Evolutionary conservation across 345 rosid genomes (phyloP).

Genomic region (Eucalyptus rudis): DNA sequence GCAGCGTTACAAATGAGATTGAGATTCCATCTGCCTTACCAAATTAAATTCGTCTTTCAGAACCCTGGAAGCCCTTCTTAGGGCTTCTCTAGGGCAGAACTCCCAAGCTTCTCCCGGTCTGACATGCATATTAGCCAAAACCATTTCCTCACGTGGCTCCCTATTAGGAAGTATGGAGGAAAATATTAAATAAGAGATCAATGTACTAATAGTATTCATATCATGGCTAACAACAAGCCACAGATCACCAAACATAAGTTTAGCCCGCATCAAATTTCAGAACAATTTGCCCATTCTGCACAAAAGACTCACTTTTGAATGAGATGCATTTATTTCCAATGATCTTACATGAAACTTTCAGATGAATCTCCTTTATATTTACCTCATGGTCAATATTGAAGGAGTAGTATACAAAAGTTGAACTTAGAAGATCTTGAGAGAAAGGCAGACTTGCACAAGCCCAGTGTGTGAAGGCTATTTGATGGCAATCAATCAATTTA

Average conservation of each 20-base stretch:
- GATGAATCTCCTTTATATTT: not conserved
- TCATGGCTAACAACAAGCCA: not conserved
- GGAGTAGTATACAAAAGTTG: not conserved
- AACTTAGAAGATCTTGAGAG: not conserved
- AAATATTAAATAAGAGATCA: not conserved
- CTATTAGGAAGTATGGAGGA: slow-evolving; percentile 13
- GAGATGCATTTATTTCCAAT: not conserved
- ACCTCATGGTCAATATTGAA: not conserved
- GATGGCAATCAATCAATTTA: not conserved
- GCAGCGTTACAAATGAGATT: not conserved
- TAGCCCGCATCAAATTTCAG: not conserved
- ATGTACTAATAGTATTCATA: not conserved
- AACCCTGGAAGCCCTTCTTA: slow-evolving; percentile 53
- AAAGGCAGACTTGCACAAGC: not conserved
- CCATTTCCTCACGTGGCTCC: slow-evolving; percentile 73
- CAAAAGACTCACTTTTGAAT: not conserved
- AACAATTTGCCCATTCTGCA: not conserved
- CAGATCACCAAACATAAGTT: not conserved
- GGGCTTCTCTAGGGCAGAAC: slow-evolving; percentile 87
- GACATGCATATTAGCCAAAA: slow-evolving; percentile 84
- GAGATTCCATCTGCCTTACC: slow-evolving; percentile 17
- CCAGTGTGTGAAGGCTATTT: not conserved
- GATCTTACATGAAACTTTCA: not conserved
- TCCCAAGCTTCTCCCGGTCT: slow-evolving; percentile 90
- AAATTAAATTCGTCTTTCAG: slow-evolving; percentile 76